Base-by-base conservation (phyloP, 1,284 basidiomycete genomes). In the Jaminaea rosea region DNA sequence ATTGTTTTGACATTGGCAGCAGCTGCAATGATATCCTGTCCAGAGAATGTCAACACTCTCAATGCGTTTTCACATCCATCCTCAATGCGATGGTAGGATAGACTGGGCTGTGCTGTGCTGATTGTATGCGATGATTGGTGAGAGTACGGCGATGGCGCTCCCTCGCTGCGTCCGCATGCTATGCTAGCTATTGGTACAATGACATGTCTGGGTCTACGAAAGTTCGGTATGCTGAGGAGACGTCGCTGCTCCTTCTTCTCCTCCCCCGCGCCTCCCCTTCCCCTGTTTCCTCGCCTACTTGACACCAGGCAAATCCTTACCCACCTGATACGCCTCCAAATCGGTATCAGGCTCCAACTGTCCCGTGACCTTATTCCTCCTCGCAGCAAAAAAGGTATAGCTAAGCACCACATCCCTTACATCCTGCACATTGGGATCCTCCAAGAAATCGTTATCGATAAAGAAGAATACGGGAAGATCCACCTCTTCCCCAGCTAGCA, bases 381-480 rank as follows among this genome's bases (percentile, higher is more conserved):
- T 86, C 3, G 71, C 71, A 23, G 55, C 88, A 82, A 98, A 99
- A 79, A 99, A 98, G 0, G 94, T 98, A 76, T 98, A 99, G 42
- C 86, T 91, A 49, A 98, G 75, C 0, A 98, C 88, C 9, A 98
- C 82, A 68, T 97, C 89, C 63, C 92, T 84, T 2, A 99, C 81
- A 57, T 85, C 83, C 60, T 84, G 81, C 74, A 91, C 87, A 3
- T 83, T 76, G 1, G 89, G 89, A 65, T 98, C 94, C 13, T 97
- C 91, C 39, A 93, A 78, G 53, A 96, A 84, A 70, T 98, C 94
- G 55, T 87, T 85, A 78, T 99, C 94, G 62, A 98, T 93, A 78
- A 99, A 99, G 80, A 98, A 99, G 59, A 98, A 82, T 26, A 99
- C 81, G 15, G 94, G 94, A 80, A 98, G 87, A 76, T 99, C 94